These are phyloP conservation scores for Arthrocladium fulminans DNA, from an alignment of 2,329 filamentous ascomycete species.

Conservation along the genomic window DNA sequence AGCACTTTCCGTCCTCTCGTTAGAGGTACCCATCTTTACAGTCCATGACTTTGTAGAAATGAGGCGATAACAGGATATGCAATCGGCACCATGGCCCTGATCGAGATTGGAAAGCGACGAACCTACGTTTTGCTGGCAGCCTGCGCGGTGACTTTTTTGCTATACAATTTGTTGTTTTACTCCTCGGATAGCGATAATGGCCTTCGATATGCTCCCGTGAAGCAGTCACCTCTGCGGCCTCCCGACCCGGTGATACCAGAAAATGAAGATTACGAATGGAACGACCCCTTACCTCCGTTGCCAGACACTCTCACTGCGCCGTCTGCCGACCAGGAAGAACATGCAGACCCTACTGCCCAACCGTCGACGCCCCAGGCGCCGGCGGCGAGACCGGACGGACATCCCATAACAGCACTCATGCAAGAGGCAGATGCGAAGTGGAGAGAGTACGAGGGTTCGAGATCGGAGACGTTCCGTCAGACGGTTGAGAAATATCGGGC, in stretches of 20 bases:
- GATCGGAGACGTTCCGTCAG: constrained; percentile 31
- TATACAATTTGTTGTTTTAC: constrained; percentile 18
- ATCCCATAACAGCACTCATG: constrained; percentile 30
- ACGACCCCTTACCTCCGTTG: constrained; percentile 4
- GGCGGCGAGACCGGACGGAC: constrained; percentile 17
- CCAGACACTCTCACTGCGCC: neutral
- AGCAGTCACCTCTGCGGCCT: constrained; percentile 11
- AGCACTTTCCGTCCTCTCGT: no score
- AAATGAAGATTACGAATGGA: constrained; percentile 7
- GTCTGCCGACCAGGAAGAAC: neutral
- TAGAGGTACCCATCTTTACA: neutral
- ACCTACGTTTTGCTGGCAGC: constrained; percentile 20
- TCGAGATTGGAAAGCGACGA: constrained; percentile 23
- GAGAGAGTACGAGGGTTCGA: constrained; percentile 25
- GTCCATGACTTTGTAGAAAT: neutral
- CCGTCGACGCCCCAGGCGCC: neutral
- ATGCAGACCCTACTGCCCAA: neutral
- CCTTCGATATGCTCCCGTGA: constrained; percentile 13
- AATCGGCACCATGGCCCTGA: constrained; percentile 18
- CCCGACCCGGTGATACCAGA: constrained; percentile 10
- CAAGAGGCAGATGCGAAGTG: constrained; percentile 29
- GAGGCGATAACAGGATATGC: neutral
- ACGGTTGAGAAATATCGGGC: constrained; percentile 32
- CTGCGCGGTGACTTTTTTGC: constrained; percentile 18
- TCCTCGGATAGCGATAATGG: constrained; percentile 9